Conservation (phyloP, 805 yeast species). For the Cyberlindnera bimundalis region DNA sequence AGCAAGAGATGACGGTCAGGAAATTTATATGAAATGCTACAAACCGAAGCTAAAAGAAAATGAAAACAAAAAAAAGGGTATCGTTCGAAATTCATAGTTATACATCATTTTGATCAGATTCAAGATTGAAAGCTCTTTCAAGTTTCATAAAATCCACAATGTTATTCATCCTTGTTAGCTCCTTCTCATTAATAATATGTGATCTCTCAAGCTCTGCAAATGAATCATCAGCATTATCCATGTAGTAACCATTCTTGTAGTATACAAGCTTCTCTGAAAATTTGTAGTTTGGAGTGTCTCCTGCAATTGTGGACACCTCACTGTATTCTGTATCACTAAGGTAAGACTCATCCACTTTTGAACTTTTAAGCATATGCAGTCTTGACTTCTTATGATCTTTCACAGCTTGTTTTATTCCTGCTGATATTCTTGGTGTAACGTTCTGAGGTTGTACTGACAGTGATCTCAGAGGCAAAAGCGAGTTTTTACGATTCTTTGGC, state of each 20-base stretch:
- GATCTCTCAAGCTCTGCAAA: constrained; percentile 24
- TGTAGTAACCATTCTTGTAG: constrained; percentile 28
- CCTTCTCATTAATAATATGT: constrained; percentile 20
- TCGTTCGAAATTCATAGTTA: background rate
- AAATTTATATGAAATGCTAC: background rate
- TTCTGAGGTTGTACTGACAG: constrained; percentile 3
- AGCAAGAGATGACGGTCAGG: background rate
- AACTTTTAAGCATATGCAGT: constrained; percentile 19
- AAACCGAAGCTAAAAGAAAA: too few species aligned
- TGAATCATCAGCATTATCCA: constrained; percentile 22
- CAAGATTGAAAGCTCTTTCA: constrained; percentile 18
- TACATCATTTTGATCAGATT: background rate
- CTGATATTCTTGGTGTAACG: constrained; percentile 24
- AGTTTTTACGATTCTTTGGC: constrained; percentile 13
- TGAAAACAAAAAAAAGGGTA: too few species aligned
- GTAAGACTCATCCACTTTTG: constrained; percentile 9
- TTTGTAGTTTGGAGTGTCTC: constrained; percentile 28
- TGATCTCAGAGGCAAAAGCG: background rate
- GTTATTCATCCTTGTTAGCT: constrained; percentile 19
- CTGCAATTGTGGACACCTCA: constrained; percentile 25
- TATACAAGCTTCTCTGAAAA: constrained; percentile 22
- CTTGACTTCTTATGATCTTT: constrained; percentile 26
- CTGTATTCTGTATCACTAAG: constrained; percentile 27
- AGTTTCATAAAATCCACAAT: constrained; percentile 24
- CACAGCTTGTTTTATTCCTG: constrained; percentile 27